Evolutionary conservation across 2,329 filamentous ascomycete genomes (phyloP).

Genomic region (Fusarium lyarnte): DNA sequence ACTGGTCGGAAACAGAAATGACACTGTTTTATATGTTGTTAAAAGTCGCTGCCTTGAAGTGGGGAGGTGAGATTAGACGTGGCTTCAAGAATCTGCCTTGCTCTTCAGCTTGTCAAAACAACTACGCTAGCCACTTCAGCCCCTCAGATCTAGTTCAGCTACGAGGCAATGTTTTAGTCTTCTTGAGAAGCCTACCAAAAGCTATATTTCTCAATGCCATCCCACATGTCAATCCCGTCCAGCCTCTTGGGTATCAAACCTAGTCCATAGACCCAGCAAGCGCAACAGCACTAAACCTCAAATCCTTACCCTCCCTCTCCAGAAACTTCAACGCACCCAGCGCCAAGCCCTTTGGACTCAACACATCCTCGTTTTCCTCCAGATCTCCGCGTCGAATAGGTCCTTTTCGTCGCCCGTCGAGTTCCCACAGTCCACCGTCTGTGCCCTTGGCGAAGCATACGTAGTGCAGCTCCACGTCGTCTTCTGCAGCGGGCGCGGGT

Average conservation of each 20-base stretch:
- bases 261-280: slow-evolving; percentile 63
- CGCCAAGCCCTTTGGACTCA: slow-evolving; percentile 78
- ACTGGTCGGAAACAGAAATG: not conserved
- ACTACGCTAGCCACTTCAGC: not conserved
- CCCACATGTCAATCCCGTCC: not conserved
- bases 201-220: no score
- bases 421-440: slow-evolving; percentile 71
- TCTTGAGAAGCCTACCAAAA: not conserved
- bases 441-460: slow-evolving; percentile 87
- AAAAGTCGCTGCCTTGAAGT: slow-evolving; percentile 36
- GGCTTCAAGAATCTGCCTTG: slow-evolving; percentile 33
- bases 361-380: slow-evolving; percentile 70
- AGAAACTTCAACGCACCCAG: slow-evolving; percentile 71
- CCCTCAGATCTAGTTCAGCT: not conserved
- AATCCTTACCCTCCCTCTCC: slow-evolving; percentile 63
- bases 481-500: slow-evolving; percentile 77
- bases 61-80: slow-evolving; percentile 36
- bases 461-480: slow-evolving; percentile 91
- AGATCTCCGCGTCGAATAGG: slow-evolving; percentile 66
- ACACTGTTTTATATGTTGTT: slow-evolving; percentile 1
- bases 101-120: not conserved
- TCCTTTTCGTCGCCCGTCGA: slow-evolving; percentile 68
- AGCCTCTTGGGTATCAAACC: slow-evolving; percentile 24
- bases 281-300: slow-evolving; percentile 68
- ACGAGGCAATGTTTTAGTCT: not conserved